These are phyloP conservation scores for Borovskyia barvae DNA, from an alignment of 208 protist species.

Conservation along the genomic window DNA sequence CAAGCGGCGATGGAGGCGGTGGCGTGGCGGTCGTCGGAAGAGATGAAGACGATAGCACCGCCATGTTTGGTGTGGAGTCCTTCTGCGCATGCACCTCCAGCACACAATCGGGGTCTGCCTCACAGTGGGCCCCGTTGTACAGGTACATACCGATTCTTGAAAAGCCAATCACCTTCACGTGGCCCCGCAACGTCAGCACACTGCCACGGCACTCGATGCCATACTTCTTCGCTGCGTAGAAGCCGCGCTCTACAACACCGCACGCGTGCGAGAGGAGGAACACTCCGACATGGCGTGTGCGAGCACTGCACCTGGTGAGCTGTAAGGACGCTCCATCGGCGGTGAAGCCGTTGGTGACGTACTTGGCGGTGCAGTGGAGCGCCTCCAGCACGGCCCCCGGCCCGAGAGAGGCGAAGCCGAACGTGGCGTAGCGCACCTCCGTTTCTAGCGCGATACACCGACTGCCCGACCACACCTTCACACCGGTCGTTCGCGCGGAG, in stretches of 20 bases:
- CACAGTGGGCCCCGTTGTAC: constrained; percentile 40
- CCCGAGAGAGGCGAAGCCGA: constrained; percentile 68
- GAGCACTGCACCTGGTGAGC: constrained; percentile 52
- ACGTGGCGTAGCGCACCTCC: constrained; percentile 56
- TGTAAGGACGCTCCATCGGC: constrained; percentile 49
- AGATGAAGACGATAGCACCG: background rate
- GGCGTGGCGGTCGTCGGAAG: background rate
- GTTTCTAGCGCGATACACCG: constrained; percentile 39
- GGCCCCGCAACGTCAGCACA: constrained; percentile 51
- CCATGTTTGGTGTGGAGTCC: background rate
- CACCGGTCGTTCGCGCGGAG: constrained; percentile 32
- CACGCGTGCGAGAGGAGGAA: constrained; percentile 60
- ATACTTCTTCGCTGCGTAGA: constrained; percentile 57
- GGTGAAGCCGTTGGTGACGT: constrained; percentile 72
- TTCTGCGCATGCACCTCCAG: constrained; percentile 43
- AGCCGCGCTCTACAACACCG: constrained; percentile 51
- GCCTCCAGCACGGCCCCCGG: constrained; percentile 53
- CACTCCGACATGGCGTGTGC: constrained; percentile 63
- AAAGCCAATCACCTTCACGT: constrained; percentile 69
- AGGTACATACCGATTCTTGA: constrained; percentile 60
- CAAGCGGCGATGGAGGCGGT: no score
- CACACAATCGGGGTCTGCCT: constrained; percentile 35
- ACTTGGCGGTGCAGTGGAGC: constrained; percentile 47
- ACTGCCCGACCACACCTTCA: constrained; percentile 71
- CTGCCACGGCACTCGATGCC: constrained; percentile 57